These are phyloP conservation scores for Pythium folliculosum DNA, from an alignment of 352 stramenopile species.

Conservation along the genomic window DNA sequence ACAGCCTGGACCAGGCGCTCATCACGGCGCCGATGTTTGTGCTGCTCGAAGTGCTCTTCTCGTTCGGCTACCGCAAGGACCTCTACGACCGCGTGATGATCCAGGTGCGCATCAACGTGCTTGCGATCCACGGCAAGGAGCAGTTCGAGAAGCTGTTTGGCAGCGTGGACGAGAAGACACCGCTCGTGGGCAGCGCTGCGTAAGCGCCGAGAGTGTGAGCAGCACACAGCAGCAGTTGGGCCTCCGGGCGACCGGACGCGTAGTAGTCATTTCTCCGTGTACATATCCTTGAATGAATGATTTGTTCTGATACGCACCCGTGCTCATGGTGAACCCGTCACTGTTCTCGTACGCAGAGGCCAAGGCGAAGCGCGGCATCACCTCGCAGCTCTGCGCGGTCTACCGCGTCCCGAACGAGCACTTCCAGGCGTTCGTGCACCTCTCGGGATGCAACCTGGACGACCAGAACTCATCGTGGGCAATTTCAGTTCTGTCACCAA, in stretches of 20 bases:
- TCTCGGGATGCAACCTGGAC: conserved; percentile 46
- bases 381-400: conserved; percentile 94
- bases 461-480: conserved; percentile 83
- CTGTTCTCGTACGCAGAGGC: conserved; percentile 93
- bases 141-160: conserved; percentile 23
- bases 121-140: conserved; percentile 46
- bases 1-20: conserved; percentile 82
- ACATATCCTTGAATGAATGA: conserved; percentile 89
- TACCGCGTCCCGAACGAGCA: conserved; percentile 69
- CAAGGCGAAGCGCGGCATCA: conserved; percentile 97
- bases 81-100: conserved; percentile 62
- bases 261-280: conserved; percentile 90
- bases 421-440: conserved; percentile 9
- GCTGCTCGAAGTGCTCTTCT: conserved; percentile 76
- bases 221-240: not conserved
- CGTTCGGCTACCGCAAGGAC: conserved; percentile 72
- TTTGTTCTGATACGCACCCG: conserved; percentile 42
- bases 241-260: too few species aligned
- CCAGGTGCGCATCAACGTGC: conserved; percentile 66
- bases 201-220: not conserved
- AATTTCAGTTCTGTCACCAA: conserved; percentile 90
- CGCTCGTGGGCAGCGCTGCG: conserved; percentile 12
- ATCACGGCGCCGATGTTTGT: conserved; percentile 88
- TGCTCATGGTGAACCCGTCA: conserved; percentile 65
- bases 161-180: conserved; percentile 10